These are phyloP conservation scores for Fallopia convolvulus DNA, from an alignment of 148 eudicot species.

Conservation along the genomic window DNA sequence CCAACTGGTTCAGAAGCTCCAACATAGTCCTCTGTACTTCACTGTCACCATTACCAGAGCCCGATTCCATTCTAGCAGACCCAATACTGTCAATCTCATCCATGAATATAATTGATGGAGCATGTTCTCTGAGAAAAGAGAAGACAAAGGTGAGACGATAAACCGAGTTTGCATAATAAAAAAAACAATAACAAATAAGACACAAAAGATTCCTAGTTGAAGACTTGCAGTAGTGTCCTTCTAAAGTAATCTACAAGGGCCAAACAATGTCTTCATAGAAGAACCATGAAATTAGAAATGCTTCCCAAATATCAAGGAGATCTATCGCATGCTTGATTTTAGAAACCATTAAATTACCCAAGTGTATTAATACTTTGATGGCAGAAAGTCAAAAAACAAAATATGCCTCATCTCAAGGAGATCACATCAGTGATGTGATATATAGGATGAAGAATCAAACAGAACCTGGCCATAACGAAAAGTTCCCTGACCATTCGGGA, in stretches of 20 bases:
- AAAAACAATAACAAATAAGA: not conserved
- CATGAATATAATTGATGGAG: conserved; percentile 85
- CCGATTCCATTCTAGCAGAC: conserved; percentile 82
- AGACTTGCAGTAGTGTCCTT: not conserved
- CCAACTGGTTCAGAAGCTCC: conserved; percentile 74
- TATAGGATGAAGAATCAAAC: conserved; percentile 12
- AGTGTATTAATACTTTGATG: not conserved
- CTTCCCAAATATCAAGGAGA: not conserved
- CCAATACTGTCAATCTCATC: conserved; percentile 87
- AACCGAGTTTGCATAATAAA: not conserved
- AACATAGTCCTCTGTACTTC: conserved; percentile 80
- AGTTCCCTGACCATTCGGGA: conserved; percentile 87
- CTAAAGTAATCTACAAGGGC: not conserved
- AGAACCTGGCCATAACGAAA: conserved; percentile 77
- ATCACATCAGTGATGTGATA: not conserved
- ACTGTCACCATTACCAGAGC: conserved; percentile 81
- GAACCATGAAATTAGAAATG: not conserved
- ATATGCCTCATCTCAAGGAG: not conserved
- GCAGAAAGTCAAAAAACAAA: not conserved
- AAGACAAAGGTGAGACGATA: not conserved
- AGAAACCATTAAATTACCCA: not conserved
- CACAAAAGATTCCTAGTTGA: not conserved
- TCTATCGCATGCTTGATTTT: not conserved
- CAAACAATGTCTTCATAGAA: not conserved
- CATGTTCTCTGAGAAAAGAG: conserved; percentile 56